These are phyloP conservation scores for Raffaelea arxii DNA, from an alignment of 2,329 filamentous ascomycete species.

Conservation along the genomic window DNA sequence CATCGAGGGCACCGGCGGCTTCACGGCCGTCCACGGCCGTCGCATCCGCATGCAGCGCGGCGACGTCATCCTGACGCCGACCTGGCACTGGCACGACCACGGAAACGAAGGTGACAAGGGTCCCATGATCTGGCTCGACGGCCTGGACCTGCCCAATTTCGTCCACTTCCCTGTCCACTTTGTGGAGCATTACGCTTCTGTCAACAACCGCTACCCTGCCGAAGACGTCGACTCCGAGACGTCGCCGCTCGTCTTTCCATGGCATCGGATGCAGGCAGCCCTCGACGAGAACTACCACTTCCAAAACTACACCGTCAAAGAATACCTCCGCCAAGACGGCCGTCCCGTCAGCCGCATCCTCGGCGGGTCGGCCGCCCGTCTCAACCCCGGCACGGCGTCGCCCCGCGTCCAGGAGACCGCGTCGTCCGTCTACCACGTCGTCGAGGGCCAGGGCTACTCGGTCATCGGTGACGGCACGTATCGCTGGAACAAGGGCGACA, in stretches of 20 bases:
- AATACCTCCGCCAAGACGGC: constrained; percentile 23
- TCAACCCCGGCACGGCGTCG: constrained; percentile 27
- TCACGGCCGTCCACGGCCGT: constrained; percentile 42
- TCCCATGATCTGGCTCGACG: constrained; percentile 48
- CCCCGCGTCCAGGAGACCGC: constrained; percentile 34
- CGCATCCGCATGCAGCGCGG: constrained; percentile 37
- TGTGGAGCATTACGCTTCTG: constrained; percentile 37
- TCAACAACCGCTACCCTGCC: constrained; percentile 27
- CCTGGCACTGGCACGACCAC: constrained; percentile 48
- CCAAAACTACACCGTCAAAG: constrained; percentile 18
- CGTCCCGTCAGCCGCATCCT: constrained; percentile 32
- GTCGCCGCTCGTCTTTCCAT: constrained; percentile 38
- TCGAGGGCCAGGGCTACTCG: constrained; percentile 33
- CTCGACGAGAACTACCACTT: constrained; percentile 24
- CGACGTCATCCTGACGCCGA: constrained; percentile 45
- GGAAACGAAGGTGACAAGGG: constrained; percentile 42
- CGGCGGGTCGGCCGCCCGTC: constrained; percentile 34
- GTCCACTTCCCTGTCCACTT: constrained; percentile 42
- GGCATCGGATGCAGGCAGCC: constrained; percentile 31
- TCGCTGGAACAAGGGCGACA: constrained; percentile 40
- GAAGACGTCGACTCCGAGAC: constrained; percentile 25
- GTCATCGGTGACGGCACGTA: constrained; percentile 26
- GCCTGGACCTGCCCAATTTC: constrained; percentile 40
- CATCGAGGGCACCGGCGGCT: constrained; percentile 42
- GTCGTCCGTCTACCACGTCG: constrained; percentile 43